Evolutionary conservation across 148 eudicot genomes (phyloP).

Genomic region (Amaranthus hypochondriacus): DNA sequence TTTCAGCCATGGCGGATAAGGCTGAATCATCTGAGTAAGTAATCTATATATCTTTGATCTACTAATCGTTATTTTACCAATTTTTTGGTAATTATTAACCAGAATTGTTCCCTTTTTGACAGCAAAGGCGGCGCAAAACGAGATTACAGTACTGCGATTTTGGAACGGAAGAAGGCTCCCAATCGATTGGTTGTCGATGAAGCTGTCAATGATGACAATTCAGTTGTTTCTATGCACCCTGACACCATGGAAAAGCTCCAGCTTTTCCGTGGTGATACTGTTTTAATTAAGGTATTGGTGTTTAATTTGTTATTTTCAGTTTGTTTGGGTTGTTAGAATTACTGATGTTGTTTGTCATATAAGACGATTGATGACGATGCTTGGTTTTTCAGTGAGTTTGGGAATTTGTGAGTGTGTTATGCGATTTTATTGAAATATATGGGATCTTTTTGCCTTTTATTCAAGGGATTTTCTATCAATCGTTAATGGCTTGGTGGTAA

Average conservation of each 20-base stretch:
- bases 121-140: background rate
- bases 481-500: too few species aligned
- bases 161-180: constrained; percentile 51
- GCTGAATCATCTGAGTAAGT: background rate
- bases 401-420: too few species aligned
- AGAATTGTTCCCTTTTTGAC: background rate
- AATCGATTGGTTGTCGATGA: constrained; percentile 50
- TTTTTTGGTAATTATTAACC: too few species aligned
- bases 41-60: too few species aligned
- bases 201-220: constrained; percentile 45
- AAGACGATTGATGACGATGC: background rate
- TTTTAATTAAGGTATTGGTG: background rate
- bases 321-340: background rate
- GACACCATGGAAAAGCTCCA: constrained; percentile 53
- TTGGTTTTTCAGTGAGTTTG: background rate
- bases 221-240: constrained; percentile 44
- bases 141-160: constrained; percentile 46
- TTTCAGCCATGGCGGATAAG: background rate
- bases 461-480: too few species aligned
- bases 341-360: too few species aligned
- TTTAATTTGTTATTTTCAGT: too few species aligned
- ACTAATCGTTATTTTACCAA: background rate
- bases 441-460: too few species aligned
- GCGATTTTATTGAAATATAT: background rate
- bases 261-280: constrained; percentile 52